phyloP scores from a whole-genome alignment of 192 early-diverging fungal species.

The Podochytrium sp. region DNA sequence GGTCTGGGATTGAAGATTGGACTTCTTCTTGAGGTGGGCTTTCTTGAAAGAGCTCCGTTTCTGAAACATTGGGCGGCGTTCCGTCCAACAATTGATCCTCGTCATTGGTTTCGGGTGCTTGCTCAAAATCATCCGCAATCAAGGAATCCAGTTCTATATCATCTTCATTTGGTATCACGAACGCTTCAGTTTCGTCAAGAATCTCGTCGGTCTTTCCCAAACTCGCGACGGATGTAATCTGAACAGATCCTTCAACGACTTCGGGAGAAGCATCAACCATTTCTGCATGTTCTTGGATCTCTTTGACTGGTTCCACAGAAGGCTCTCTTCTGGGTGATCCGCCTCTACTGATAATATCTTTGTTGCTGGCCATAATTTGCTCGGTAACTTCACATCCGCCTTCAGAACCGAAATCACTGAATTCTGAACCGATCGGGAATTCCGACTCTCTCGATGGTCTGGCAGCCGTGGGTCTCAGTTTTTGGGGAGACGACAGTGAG shows the following conservation, averaged over 20 bases:
- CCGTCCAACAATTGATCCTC: not conserved
- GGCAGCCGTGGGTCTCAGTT: conserved; percentile 50
- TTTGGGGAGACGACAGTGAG: not conserved
- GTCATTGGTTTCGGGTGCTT: not conserved
- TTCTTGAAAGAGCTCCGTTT: no score
- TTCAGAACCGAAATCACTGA: conserved; percentile 41
- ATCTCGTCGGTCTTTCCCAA: not conserved
- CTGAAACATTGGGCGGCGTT: not conserved
- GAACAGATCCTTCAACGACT: not conserved
- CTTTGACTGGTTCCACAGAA: not conserved
- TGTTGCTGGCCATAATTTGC: conserved; percentile 21
- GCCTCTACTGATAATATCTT: not conserved
- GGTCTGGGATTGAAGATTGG: no score
- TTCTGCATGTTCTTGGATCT: not conserved
- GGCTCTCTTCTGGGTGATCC: not conserved
- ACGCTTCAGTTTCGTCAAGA: not conserved
- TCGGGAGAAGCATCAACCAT: not conserved
- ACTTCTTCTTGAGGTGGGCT: no score
- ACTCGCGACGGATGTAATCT: not conserved
- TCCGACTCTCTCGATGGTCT: conserved; percentile 49
- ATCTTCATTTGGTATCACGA: not conserved
- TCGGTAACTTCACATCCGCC: conserved; percentile 13
- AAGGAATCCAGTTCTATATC: not conserved
- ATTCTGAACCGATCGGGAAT: conserved; percentile 51
- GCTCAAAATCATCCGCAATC: not conserved